Base-by-base conservation (phyloP, 768 basidiomycete genomes). In the Leucosporidium yakuticum region DNA sequence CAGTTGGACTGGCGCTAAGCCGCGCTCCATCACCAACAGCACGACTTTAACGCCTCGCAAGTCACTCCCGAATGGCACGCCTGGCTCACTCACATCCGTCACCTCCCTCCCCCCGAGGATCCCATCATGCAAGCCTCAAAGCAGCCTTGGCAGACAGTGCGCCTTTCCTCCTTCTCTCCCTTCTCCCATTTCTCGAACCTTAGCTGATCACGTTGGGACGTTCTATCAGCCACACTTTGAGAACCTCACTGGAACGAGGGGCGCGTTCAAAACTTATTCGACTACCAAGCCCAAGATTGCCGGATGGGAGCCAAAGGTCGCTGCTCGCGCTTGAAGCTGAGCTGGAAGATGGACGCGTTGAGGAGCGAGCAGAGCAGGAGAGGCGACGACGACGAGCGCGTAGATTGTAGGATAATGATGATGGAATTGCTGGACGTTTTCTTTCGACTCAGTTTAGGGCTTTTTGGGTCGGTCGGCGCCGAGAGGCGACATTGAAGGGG, bases 11-110 rank as follows among this genome's bases (percentile, higher is more conserved):
- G 31, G n/a, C 1, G 19, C 51, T 53, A 7, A 14, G 34, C 12
- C 21, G 32, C 4, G 34, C 34, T 5, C 34, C 12, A 6, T 5
- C 5, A 36, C 19, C 31, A 14, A 7, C 44, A 67, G 70, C 64
- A 93, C 76, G 85, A 92, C 69, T 87, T 83, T 80, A 88, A 97
- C 75, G 91, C 90, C n/a, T 84, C 90, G 0, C 95, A 99, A 81
- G 87, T 96, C 47, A 90, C 92, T 21, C 85, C 94, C 0, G 93
- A 95, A 80, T 97, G 95, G 95, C 95, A 96, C 81, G 86, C 93
- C 7, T 98, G 94, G 94, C 80, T 97, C 48, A 83, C 84, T 15
- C 92, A 96, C 77, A 96, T 95, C 75, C 88, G 95, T 59, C 84
- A 86, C 73, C 85, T 87, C 31, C 84, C 91, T 7, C 95, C 95